Percentiles rank a stretch among this genome's conserved stretches.
These are phyloP conservation scores for Melastoma candidum DNA, from an alignment of 441 rosid genomes.

Conservation along the genomic window DNA sequence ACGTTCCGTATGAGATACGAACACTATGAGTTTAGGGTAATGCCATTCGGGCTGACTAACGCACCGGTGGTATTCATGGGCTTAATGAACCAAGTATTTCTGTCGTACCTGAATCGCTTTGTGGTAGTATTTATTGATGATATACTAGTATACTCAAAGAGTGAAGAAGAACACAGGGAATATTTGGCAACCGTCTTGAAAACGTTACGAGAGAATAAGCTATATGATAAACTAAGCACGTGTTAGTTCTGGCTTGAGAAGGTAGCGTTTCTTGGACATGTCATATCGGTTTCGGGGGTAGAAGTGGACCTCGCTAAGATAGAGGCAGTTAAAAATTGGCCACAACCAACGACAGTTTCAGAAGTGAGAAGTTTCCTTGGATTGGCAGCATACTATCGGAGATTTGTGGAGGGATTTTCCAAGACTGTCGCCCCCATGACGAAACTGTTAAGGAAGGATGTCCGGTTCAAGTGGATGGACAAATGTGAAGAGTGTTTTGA, in stretches of 20 bases:
- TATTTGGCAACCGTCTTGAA: neutral
- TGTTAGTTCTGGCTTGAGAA: neutral
- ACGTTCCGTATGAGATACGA: no score
- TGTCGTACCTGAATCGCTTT: no score
- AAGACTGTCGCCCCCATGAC: neutral
- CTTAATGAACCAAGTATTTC: no score
- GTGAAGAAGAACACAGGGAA: neutral
- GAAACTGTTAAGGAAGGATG: neutral
- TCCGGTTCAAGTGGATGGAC: neutral
- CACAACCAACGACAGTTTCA: neutral
- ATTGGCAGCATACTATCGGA: neutral
- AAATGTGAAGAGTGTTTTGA: neutral
- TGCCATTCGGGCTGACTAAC: no score
- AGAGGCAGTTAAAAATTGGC: neutral
- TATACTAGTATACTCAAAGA: no score
- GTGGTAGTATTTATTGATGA: no score
- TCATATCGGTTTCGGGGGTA: neutral
- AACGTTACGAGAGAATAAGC: neutral
- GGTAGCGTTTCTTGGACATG: neutral
- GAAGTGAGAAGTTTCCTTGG: neutral
- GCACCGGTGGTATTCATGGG: no score
- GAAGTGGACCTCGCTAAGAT: neutral
- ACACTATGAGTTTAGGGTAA: no score
- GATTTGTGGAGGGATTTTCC: constrained; percentile 1
- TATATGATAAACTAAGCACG: neutral